These are phyloP conservation scores for Orbilia javanica DNA, from an alignment of 2,329 filamentous ascomycete genomes.

Conservation along the genomic window DNA sequence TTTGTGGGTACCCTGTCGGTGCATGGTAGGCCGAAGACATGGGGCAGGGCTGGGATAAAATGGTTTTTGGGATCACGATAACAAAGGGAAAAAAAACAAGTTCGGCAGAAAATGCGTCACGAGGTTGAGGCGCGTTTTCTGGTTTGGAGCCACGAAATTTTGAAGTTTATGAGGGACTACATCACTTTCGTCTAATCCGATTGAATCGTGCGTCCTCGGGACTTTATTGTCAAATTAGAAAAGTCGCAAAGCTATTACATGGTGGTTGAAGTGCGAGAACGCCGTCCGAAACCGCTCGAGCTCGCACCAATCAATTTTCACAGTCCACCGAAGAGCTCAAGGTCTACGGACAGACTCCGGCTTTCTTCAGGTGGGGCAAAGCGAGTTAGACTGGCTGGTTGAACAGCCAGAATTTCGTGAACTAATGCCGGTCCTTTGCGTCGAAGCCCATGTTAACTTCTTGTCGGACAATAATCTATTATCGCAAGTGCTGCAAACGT, in stretches of 20 bases:
- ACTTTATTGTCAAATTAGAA: not conserved
- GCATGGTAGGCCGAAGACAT: constrained; percentile 38
- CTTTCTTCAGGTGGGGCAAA: not conserved
- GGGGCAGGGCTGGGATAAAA: constrained; percentile 15
- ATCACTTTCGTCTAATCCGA: not conserved
- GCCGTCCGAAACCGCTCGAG: constrained; percentile 17
- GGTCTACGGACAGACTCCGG: constrained; percentile 6
- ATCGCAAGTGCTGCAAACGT: not conserved
- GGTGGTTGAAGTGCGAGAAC: not conserved
- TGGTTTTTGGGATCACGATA: constrained; percentile 20
- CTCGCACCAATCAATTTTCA: too few species aligned
- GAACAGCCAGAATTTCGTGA: not conserved
- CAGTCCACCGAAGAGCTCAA: constrained; percentile 12
- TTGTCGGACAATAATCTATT: not conserved
- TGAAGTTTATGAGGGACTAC: not conserved
- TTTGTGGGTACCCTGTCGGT: constrained; percentile 30
- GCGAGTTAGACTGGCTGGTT: not conserved
- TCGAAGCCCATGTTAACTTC: not conserved
- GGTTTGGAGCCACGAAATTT: not conserved
- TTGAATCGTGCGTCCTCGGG: not conserved
- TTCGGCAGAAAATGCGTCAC: constrained; percentile 16
- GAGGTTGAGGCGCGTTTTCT: constrained; percentile 19
- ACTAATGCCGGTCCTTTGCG: not conserved
- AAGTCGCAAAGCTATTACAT: not conserved
- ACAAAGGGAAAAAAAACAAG: not conserved